Base-by-base conservation (phyloP, 1,284 basidiomycete genomes). In the Inonotus hispidus region DNA sequence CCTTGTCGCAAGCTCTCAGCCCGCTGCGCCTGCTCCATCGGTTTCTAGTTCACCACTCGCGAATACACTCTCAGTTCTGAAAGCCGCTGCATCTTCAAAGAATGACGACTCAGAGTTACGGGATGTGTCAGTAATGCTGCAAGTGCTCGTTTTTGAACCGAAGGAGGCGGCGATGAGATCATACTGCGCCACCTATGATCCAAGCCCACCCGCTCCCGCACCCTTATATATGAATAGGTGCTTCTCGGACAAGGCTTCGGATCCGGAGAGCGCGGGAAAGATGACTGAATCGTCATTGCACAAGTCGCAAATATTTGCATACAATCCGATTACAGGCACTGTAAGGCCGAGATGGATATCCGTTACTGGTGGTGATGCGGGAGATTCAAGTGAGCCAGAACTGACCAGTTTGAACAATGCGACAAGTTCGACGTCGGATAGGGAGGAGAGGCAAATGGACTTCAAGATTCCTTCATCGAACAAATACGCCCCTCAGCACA, bases 111-210 rank as follows among this genome's bases (percentile, higher is more conserved):
- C 64, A 50, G 66, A 67, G 55, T 59, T 61, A 5, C 38, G 66
- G 0, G 69, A 70, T 47, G 67, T 74, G 61, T 69, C 67, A 43
- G 81, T 85, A 23, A 71, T 69, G 1, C 71, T 89, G 27, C 74
- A 76, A 65, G 69, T 82, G n/a, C 70, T 74, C 1, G 68, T 81
- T 53, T 81, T 80, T 65, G 72, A 79, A 38, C 71, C 75, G 27
- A 54, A 66, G 11, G 62, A 67, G 8, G 77, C 77, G 0, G 56
- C 67, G 13, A 72, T 79, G 61, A 69, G 75, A 60, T 64, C 70
- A 7, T 84, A 76, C 68, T 90, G 87, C 64, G 82, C 82, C 1
- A 87, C 85, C 2, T 89, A 81, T 68, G 76, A 87, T 64, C 75
- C 81, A 3, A 71, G 76, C 43, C 83, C 84, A 1, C 63, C 72